Evolutionary conservation across 2,329 filamentous ascomycete genomes (phyloP).

Genomic region (Aquanectria penicillioides): DNA sequence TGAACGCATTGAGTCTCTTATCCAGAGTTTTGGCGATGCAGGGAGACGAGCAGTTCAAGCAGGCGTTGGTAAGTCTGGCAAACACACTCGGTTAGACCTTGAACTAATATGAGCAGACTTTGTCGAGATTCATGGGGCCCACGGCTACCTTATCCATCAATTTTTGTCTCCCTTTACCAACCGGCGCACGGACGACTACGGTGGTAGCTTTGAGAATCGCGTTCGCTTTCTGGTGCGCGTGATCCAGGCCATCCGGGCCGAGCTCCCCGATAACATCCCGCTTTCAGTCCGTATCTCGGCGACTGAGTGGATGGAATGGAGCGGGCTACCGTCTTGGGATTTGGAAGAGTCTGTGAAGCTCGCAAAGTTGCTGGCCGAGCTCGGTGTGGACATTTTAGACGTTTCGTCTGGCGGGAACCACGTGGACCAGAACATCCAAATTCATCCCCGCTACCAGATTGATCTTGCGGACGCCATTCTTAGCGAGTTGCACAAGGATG

Average conservation of each 20-base stretch:
- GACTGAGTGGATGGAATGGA: conserved; percentile 48
- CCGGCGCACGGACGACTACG: conserved; percentile 69
- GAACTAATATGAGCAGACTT: background rate
- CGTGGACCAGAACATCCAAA: conserved; percentile 65
- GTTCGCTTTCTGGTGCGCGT: conserved; percentile 58
- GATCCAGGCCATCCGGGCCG: conserved; percentile 50
- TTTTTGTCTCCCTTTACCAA: conserved; percentile 63
- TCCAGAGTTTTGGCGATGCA: background rate
- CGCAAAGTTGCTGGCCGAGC: conserved; percentile 67
- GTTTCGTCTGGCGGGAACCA: conserved; percentile 80
- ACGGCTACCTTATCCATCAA: conserved; percentile 72
- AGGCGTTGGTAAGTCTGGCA: background rate
- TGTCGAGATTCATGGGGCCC: conserved; percentile 52
- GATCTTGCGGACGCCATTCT: conserved; percentile 72
- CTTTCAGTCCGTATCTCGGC: conserved; percentile 65
- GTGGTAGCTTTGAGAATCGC: conserved; percentile 71
- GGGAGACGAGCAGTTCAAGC: background rate
- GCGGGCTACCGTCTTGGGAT: conserved; percentile 66
- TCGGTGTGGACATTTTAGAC: conserved; percentile 84
- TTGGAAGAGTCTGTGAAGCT: conserved; percentile 60
- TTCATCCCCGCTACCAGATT: conserved; percentile 75
- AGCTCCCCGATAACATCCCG: conserved; percentile 63
- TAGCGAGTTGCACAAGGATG: conserved; percentile 31
- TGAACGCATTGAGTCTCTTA: background rate
- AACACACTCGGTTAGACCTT: too few relatives aligned